Conservation (phyloP, 179 eudicot species). For the Beta lomatogona region DNA sequence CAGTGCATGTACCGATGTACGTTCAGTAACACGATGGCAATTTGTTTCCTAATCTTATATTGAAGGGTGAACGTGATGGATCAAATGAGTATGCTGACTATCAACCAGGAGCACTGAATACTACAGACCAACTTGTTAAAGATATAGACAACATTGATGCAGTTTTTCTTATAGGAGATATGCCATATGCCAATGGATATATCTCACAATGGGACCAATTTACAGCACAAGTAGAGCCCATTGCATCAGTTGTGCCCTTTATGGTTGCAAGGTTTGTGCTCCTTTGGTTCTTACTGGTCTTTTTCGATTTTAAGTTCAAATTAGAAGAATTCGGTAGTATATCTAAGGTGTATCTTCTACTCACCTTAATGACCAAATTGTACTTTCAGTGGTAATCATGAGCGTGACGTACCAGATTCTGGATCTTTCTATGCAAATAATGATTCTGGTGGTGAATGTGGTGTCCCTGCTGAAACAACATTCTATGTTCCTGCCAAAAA, state of each 20-base stretch:
- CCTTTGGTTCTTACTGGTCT: neutral
- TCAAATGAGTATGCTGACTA: constrained; percentile 69
- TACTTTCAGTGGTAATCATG: constrained; percentile 44
- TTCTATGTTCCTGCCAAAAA: constrained; percentile 47
- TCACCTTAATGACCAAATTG: neutral
- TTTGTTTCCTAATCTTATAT: neutral
- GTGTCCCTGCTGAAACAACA: constrained; percentile 44
- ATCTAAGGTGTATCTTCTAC: neutral
- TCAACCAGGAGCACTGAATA: constrained; percentile 74
- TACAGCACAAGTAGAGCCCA: constrained; percentile 76
- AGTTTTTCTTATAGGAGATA: constrained; percentile 75
- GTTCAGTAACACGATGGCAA: neutral
- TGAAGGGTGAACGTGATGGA: constrained; percentile 55
- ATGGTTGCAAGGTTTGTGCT: constrained; percentile 64
- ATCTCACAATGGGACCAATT: constrained; percentile 82
- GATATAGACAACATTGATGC: constrained; percentile 66
- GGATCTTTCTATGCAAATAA: constrained; percentile 38
- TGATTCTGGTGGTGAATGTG: constrained; percentile 56
- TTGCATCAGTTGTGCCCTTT: constrained; percentile 74
- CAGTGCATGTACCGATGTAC: neutral
- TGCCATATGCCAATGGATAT: constrained; percentile 63
- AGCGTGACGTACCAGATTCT: constrained; percentile 40
- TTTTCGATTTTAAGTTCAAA: neutral
- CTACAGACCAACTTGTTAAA: constrained; percentile 58
- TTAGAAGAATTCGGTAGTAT: neutral